Percentiles rank a stretch among this genome's conserved stretches.
These are phyloP conservation scores for Chalciporus piperatoides DNA, from an alignment of 1,284 basidiomycete genomes.

Conservation along the genomic window DNA sequence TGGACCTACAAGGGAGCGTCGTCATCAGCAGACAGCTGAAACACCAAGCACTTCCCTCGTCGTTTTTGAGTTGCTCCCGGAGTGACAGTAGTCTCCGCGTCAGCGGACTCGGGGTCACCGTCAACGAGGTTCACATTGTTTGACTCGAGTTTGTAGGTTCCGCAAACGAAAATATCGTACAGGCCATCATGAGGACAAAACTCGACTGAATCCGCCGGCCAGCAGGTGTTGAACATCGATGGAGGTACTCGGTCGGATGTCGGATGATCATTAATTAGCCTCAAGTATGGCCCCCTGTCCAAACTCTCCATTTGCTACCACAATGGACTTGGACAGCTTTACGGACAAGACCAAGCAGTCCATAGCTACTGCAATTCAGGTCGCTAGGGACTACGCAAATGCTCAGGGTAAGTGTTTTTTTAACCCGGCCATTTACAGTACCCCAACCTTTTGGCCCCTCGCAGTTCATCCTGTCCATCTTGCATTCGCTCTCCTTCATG, in stretches of 20 bases:
- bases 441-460: conserved; percentile 1
- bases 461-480: conserved; percentile 75
- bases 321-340: conserved; percentile 66
- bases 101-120: not conserved
- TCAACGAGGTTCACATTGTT: not conserved
- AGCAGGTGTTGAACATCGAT: conserved; percentile 59
- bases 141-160: conserved; percentile 75
- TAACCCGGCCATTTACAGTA: not conserved
- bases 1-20: conserved; percentile 12
- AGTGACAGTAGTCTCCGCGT: not conserved
- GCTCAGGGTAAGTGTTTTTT: conserved; percentile 53
- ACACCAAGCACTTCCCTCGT: conserved; percentile 68
- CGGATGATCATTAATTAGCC: not conserved
- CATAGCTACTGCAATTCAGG: conserved; percentile 65
- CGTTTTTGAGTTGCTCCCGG: conserved; percentile 38
- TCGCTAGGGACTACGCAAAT: conserved; percentile 80
- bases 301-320: not conserved
- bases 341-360: conserved; percentile 76
- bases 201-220: conserved; percentile 88
- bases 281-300: not conserved
- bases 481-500: conserved; percentile 72
- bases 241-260: conserved; percentile 3
- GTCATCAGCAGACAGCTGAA: conserved; percentile 36
- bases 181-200: conserved; percentile 72
- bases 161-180: conserved; percentile 74